These are phyloP conservation scores for Sequoiadendron giganteum DNA, from an alignment of 75 land plant species.

Conservation along the genomic window DNA sequence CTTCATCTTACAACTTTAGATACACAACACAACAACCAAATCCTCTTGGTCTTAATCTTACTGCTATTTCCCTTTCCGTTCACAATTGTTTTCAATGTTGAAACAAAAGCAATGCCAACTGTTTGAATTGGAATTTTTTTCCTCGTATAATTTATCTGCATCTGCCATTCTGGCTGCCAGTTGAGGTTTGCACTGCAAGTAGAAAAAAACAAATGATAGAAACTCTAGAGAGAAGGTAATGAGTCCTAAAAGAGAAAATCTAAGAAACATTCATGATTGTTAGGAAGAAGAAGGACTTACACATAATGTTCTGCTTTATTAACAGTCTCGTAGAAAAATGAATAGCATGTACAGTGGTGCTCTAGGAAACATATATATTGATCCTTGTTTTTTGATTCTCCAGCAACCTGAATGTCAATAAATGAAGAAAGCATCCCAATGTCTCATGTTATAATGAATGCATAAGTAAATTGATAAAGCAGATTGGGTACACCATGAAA, in stretches of 20 bases:
- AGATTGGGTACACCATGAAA: constrained; percentile 67
- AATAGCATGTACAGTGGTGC: constrained; percentile 85
- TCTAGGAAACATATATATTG: constrained; percentile 78
- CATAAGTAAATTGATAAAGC: background rate
- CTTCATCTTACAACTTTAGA: background rate
- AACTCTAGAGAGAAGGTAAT: background rate
- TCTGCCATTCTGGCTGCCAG: constrained; percentile 92
- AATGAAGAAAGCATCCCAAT: constrained; percentile 8
- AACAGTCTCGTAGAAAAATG: constrained; percentile 93
- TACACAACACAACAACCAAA: background rate
- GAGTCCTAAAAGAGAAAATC: background rate
- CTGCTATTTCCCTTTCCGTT: background rate
- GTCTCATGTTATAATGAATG: background rate
- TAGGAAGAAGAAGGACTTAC: constrained; percentile 36
- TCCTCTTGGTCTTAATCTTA: background rate
- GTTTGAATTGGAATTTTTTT: constrained; percentile 70
- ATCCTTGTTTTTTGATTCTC: constrained; percentile 75
- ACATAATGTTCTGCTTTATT: constrained; percentile 85
- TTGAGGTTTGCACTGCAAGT: constrained; percentile 92
- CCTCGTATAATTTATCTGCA: constrained; percentile 57
- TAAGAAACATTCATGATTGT: background rate
- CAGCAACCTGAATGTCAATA: constrained; percentile 59
- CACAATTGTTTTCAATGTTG: constrained; percentile 23
- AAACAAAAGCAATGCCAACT: constrained; percentile 73
- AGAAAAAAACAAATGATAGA: too few species aligned